These are phyloP conservation scores for Nicotiana tomentosiformis DNA, from an alignment of 257 asterid genomes.

Conservation along the genomic window DNA sequence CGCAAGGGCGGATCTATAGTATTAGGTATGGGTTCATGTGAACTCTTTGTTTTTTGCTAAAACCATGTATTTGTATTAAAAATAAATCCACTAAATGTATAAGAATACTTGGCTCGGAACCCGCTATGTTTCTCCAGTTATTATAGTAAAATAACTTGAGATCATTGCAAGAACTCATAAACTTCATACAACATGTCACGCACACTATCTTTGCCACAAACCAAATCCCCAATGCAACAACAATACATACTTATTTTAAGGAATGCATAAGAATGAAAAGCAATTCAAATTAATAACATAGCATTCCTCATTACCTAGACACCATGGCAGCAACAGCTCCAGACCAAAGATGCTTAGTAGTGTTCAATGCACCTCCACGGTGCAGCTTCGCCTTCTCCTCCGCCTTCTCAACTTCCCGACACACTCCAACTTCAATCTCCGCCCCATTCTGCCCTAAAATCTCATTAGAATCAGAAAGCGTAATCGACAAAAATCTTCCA, in stretches of 20 bases:
- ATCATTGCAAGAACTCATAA: no score
- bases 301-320: slow-evolving; percentile 33
- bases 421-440: slow-evolving; percentile 24
- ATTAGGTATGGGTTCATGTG: no score
- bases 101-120: no score
- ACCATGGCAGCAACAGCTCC: slow-evolving; percentile 98
- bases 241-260: not conserved
- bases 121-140: no score
- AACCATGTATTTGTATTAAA: no score
- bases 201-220: no score
- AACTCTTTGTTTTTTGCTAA: no score
- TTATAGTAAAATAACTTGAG: no score
- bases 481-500: slow-evolving; percentile 50
- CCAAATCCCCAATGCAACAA: no score
- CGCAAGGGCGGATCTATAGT: no score
- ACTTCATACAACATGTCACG: no score
- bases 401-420: slow-evolving; percentile 32
- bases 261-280: not conserved
- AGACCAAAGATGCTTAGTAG: slow-evolving; percentile 94
- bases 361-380: slow-evolving; percentile 53
- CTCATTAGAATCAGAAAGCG: slow-evolving; percentile 50
- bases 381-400: slow-evolving; percentile 21
- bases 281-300: slow-evolving; percentile 1
- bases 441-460: slow-evolving; percentile 45
- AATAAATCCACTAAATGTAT: no score